Conservation (phyloP, 805 yeast genomes). For the Geotrichum ghanense region DNA sequence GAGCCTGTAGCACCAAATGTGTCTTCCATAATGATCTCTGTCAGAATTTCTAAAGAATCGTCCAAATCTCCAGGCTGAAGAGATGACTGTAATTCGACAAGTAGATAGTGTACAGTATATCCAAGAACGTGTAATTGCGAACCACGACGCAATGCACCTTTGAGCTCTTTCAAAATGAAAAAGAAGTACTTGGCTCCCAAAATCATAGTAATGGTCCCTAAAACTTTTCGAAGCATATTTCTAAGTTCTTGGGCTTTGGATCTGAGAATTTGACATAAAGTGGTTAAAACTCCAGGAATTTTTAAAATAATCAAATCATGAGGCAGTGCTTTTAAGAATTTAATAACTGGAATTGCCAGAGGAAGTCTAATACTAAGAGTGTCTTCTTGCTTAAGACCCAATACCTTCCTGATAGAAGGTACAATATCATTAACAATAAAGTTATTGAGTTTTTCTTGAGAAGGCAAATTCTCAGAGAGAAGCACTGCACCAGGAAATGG, state of each 20-base stretch:
- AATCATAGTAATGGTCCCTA: conserved; percentile 49
- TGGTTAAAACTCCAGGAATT: conserved; percentile 74
- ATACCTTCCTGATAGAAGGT: conserved; percentile 48
- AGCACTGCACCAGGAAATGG: conserved; percentile 9
- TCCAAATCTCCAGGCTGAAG: conserved; percentile 67
- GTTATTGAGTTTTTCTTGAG: conserved; percentile 29
- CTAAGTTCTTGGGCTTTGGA: conserved; percentile 79
- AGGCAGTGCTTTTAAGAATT: conserved; percentile 51
- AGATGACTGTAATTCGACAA: conserved; percentile 37
- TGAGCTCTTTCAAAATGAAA: conserved; percentile 69
- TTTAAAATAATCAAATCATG: conserved; percentile 42
- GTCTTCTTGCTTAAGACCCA: conserved; percentile 41
- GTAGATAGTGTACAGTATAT: conserved; percentile 67
- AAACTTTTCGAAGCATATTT: conserved; percentile 69
- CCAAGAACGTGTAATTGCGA: conserved; percentile 90
- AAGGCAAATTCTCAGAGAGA: conserved; percentile 25
- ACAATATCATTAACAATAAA: conserved; percentile 47
- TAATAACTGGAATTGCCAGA: conserved; percentile 67
- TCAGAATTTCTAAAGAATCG: conserved; percentile 42
- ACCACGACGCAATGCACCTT: conserved; percentile 71
- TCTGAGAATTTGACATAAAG: conserved; percentile 79
- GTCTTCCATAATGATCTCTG: conserved; percentile 79
- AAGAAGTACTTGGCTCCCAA: conserved; percentile 66
- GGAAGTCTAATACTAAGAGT: conserved; percentile 67
- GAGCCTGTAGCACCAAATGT: conserved; percentile 84